phyloP scores from a whole-genome alignment of 352 stramenopile species.

The Aphanomyces stellatus region DNA sequence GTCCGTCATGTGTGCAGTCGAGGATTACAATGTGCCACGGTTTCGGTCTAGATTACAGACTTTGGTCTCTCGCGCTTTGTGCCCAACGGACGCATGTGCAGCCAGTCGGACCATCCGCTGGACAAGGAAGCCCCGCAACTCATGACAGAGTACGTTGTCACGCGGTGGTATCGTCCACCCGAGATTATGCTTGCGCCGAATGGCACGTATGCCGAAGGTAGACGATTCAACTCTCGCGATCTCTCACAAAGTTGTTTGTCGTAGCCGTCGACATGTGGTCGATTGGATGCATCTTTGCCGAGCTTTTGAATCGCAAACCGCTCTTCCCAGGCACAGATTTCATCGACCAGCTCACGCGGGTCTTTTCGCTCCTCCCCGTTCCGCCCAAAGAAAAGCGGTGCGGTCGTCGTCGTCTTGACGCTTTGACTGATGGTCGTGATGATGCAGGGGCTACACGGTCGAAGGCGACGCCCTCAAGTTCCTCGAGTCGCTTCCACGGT shows the following conservation, averaged over 20 bases:
- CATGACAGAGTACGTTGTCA: conserved; percentile 84
- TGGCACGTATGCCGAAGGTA: conserved; percentile 53
- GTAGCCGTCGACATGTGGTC: conserved; percentile 77
- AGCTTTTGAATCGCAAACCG: conserved; percentile 70
- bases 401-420: not conserved
- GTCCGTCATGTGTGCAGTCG: not conserved
- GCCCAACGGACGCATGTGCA: conserved; percentile 27
- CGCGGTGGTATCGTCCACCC: conserved; percentile 71
- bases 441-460: conserved; percentile 44
- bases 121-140: conserved; percentile 49
- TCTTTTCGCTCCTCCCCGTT: conserved; percentile 65
- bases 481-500: conserved; percentile 58
- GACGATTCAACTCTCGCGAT: not conserved
- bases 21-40: not conserved
- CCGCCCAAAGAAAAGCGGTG: conserved; percentile 53
- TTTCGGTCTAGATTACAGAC: conserved; percentile 43
- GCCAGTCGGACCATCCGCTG: conserved; percentile 22
- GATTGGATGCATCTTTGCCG: conserved; percentile 91
- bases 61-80: conserved; percentile 73
- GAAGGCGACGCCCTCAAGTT: conserved; percentile 72
- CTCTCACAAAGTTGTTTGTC: too few relatives aligned
- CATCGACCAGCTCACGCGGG: conserved; percentile 66
- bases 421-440: not conserved
- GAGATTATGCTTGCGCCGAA: conserved; percentile 83
- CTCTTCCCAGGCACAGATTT: conserved; percentile 73